Conservation (phyloP, 2,329 filamentous ascomycete species). For the Penicillium aurantiogriseum region DNA sequence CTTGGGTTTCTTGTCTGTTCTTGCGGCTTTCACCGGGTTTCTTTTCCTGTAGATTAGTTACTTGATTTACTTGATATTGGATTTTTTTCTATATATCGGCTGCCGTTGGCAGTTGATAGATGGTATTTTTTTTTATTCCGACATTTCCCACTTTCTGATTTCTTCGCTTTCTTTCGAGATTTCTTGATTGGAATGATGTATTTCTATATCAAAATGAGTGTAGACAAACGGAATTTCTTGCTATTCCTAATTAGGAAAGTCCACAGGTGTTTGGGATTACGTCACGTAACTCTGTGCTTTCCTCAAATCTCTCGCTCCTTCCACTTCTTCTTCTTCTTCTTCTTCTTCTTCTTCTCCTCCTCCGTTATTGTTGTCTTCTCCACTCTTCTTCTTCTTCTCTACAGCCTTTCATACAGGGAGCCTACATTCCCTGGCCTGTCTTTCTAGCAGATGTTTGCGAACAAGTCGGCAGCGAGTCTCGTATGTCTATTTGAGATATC, state of each 20-base stretch:
- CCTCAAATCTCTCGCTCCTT: background rate
- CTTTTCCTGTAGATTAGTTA: background rate
- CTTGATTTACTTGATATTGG: background rate
- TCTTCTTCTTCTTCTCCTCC: background rate
- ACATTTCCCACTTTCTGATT: background rate
- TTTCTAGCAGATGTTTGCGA: too few species aligned
- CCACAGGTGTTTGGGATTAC: background rate
- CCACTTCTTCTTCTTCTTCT: background rate
- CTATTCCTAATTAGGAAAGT: background rate
- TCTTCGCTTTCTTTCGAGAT: background rate
- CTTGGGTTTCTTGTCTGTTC: background rate
- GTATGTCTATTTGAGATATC: background rate
- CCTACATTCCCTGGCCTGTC: too few species aligned
- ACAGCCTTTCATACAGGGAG: too few species aligned
- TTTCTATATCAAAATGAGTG: background rate
- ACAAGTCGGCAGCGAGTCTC: too few species aligned
- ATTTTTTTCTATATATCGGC: background rate
- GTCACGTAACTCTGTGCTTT: background rate
- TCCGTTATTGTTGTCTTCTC: too few species aligned
- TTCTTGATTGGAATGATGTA: background rate
- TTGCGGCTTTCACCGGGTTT: background rate
- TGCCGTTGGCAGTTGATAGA: background rate
- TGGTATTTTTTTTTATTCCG: background rate
- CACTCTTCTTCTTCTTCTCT: too few species aligned
- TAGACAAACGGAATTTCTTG: background rate